These are phyloP conservation scores for Penicillium canariense DNA, from an alignment of 495 filamentous ascomycete genomes.

Conservation along the genomic window DNA sequence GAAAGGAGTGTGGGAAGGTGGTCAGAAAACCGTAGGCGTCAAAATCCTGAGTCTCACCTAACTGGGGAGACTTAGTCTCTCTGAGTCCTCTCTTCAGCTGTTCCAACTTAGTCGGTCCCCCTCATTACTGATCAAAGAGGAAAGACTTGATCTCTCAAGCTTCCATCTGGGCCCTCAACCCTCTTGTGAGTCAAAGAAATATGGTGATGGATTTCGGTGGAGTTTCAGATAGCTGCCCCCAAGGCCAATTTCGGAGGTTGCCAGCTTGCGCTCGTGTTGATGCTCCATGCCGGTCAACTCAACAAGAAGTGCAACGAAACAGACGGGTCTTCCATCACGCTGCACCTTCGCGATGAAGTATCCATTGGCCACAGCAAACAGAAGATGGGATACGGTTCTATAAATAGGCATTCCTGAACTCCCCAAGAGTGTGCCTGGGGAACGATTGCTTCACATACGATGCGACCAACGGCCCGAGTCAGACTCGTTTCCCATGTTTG, in stretches of 20 bases:
- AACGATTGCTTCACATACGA: conserved; percentile 14
- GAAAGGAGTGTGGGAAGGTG: neutral
- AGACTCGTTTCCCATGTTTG: conserved; percentile 2
- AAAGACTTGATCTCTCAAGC: neutral
- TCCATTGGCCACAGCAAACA: conserved; percentile 4
- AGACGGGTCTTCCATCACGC: conserved; percentile 10
- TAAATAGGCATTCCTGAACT: conserved; percentile 11
- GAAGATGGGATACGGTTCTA: conserved; percentile 7
- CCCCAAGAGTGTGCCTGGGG: neutral
- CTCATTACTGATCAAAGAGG: too few species aligned
- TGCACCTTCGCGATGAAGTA: conserved; percentile 9
- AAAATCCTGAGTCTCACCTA: too few species aligned
- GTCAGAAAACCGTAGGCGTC: too few species aligned
- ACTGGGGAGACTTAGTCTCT: too few species aligned
- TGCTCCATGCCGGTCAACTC: neutral
- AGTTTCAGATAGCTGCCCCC: neutral
- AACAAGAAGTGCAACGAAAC: neutral
- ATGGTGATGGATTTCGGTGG: too few species aligned
- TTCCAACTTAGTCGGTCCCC: too few species aligned
- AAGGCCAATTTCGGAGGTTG: neutral
- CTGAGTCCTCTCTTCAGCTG: too few species aligned
- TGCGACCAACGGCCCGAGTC: conserved; percentile 14
- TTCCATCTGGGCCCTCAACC: neutral
- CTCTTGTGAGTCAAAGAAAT: neutral
- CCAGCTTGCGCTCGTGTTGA: neutral